Percentiles rank a stretch among this genome's conserved stretches.
phyloP scores from a whole-genome alignment of 2,329 filamentous ascomycete species.

The Coccinonectria pachysandricola region DNA sequence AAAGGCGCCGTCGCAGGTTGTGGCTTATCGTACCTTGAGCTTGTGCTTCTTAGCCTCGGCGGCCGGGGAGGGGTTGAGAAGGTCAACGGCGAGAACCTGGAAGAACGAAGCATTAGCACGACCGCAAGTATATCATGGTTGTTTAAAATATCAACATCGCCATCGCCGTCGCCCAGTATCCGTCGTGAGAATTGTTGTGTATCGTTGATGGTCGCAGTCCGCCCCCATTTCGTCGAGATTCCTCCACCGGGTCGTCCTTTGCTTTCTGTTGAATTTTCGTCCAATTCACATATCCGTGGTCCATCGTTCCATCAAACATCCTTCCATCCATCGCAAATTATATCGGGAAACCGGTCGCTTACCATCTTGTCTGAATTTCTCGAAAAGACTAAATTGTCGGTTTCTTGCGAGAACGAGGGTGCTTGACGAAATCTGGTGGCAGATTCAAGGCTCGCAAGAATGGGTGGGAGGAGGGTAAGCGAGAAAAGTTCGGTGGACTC shows the following conservation, averaged over 20 bases:
- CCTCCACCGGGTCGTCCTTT: slow-evolving; percentile 9
- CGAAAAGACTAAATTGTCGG: slow-evolving; percentile 30
- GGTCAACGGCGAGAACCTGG: slow-evolving; percentile 99
- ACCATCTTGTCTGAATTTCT: slow-evolving; percentile 59
- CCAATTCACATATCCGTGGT: slow-evolving; percentile 8
- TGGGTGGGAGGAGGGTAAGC: slow-evolving; percentile 34
- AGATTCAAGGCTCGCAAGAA: slow-evolving; percentile 45
- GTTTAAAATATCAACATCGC: too few species aligned
- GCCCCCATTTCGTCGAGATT: slow-evolving; percentile 10
- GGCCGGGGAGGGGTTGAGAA: slow-evolving; percentile 96
- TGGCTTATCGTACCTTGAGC: slow-evolving; percentile 84
- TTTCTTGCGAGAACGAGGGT: slow-evolving; percentile 37
- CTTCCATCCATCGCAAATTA: slow-evolving; percentile 10
- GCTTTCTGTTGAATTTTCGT: slow-evolving; percentile 10
- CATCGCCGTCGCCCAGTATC: slow-evolving; percentile 7
- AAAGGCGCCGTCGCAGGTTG: too few species aligned
- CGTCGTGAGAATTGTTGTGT: slow-evolving; percentile 4
- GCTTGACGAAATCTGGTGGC: slow-evolving; percentile 45
- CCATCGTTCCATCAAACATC: slow-evolving; percentile 9
- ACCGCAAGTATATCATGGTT: slow-evolving; percentile 12
- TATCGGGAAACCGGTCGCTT: slow-evolving; percentile 31
- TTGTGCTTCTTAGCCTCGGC: slow-evolving; percentile 99
- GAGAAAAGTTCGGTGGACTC: slow-evolving; percentile 39
- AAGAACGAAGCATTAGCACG: slow-evolving; percentile 35
- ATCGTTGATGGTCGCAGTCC: too few species aligned